Conservation (phyloP, 2,329 filamentous ascomycete species). For the Malbranchea zuffiana region DNA sequence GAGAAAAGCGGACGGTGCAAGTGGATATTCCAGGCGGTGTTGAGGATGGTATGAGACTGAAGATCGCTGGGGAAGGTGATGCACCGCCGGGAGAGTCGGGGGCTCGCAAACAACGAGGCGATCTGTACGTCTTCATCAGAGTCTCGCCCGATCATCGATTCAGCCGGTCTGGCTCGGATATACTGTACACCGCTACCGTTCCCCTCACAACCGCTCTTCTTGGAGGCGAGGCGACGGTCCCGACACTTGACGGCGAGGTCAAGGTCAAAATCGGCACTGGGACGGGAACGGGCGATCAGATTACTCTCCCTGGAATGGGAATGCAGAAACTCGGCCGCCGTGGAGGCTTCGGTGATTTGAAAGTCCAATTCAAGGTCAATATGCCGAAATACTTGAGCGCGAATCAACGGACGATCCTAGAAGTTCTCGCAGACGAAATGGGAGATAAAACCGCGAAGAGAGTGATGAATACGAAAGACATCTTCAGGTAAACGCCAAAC, state of each 20-base stretch:
- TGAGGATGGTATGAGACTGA: slow-evolving; percentile 88
- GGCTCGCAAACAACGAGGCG: slow-evolving; percentile 60
- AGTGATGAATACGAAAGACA: slow-evolving; percentile 67
- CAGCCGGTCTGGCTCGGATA: slow-evolving; percentile 73
- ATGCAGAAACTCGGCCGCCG: slow-evolving; percentile 76
- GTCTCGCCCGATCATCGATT: slow-evolving; percentile 88
- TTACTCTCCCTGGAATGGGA: slow-evolving; percentile 80
- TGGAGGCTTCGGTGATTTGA: slow-evolving; percentile 60
- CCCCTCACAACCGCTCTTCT: slow-evolving; percentile 87
- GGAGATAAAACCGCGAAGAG: slow-evolving; percentile 82
- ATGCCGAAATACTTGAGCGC: slow-evolving; percentile 91
- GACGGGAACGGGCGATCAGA: slow-evolving; percentile 82
- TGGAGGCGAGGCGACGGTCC: slow-evolving; percentile 79
- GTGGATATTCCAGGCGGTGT: slow-evolving; percentile 92
- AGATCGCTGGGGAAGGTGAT: slow-evolving; percentile 78
- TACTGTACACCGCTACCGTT: slow-evolving; percentile 83
- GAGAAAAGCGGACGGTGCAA: slow-evolving; percentile 70
- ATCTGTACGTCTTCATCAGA: slow-evolving; percentile 81
- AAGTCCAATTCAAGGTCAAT: slow-evolving; percentile 84
- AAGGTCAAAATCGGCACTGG: slow-evolving; percentile 86
- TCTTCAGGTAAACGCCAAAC: slow-evolving; percentile 35
- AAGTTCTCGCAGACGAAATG: slow-evolving; percentile 96
- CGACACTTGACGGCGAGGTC: slow-evolving; percentile 81
- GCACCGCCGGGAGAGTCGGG: slow-evolving; percentile 58
- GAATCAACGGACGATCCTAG: slow-evolving; percentile 84